A percentile compares a stretch with the other conserved stretches of the same genome.
Evolutionary conservation across 306 rosid genomes (phyloP).

Genomic region (Casuarina glauca): DNA sequence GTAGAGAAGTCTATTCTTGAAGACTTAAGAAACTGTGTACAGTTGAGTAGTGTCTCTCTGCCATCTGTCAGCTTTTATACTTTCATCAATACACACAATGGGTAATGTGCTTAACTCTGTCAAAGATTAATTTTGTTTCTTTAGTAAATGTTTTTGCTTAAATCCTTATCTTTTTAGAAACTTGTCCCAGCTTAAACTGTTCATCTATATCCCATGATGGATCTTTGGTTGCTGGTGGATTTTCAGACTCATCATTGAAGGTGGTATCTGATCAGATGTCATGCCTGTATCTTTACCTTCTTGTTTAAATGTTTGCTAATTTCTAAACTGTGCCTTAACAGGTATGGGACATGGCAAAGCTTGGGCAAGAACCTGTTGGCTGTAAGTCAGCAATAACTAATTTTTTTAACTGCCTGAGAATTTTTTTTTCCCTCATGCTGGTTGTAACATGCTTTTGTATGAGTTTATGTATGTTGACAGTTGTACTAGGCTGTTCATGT

Average conservation of each 20-base stretch:
- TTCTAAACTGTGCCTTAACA: conserved; percentile 32
- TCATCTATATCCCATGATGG: conserved; percentile 92
- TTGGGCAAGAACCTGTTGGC: conserved; percentile 68
- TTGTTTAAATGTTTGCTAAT: conserved; percentile 21
- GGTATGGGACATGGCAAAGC: conserved; percentile 99
- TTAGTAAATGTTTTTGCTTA: conserved; percentile 23
- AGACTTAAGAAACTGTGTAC: conserved; percentile 95
- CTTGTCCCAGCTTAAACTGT: conserved; percentile 74
- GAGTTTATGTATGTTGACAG: not conserved
- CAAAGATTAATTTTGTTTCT: conserved; percentile 15
- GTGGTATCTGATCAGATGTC: conserved; percentile 31
- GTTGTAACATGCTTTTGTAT: not conserved
- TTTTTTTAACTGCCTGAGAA: conserved; percentile 5
- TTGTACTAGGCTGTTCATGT: not conserved
- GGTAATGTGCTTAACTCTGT: conserved; percentile 49
- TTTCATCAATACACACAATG: conserved; percentile 76
- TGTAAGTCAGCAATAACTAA: conserved; percentile 53
- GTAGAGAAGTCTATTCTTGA: conserved; percentile 95
- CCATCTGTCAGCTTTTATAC: conserved; percentile 97
- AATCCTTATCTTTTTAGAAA: conserved; percentile 27
- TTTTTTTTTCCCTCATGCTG: not conserved
- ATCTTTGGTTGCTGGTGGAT: conserved; percentile 94
- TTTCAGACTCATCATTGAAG: conserved; percentile 93
- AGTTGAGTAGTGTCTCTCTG: conserved; percentile 79
- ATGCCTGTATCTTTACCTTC: not conserved